Conservation (phyloP, 1,139 yeast species). For the Pichia terricola region DNA sequence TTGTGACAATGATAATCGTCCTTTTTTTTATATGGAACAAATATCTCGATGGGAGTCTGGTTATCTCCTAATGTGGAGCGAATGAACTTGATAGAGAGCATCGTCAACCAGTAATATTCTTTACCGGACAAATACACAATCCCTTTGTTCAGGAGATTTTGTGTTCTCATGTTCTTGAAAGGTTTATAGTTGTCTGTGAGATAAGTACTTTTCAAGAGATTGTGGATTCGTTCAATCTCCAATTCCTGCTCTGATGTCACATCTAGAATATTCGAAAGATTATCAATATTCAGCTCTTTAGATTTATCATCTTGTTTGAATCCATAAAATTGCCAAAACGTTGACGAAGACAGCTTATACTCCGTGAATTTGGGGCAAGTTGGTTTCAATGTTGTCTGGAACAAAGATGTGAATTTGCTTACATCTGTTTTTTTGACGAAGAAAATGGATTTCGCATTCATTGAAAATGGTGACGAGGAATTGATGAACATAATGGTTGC, state of each 20-base stretch:
- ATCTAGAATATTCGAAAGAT: slow-evolving; percentile 15
- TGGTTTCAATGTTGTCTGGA: slow-evolving; percentile 13
- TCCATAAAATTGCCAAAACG: slow-evolving; percentile 24
- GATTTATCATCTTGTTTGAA: slow-evolving; percentile 17
- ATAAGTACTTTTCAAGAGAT: slow-evolving; percentile 10
- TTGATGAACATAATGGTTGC: too few relatives aligned
- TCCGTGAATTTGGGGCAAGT: slow-evolving; percentile 17
- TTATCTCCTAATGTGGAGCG: slow-evolving; percentile 18
- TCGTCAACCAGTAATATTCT: slow-evolving; percentile 22
- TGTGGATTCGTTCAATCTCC: slow-evolving; percentile 17
- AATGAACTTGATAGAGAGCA: slow-evolving; percentile 22
- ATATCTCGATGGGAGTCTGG: slow-evolving; percentile 21
- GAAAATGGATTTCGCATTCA: background rate
- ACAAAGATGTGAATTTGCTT: slow-evolving; percentile 13
- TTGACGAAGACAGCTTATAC: slow-evolving; percentile 13
- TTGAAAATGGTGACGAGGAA: too few relatives aligned
- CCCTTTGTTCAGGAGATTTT: slow-evolving; percentile 12
- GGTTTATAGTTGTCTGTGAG: slow-evolving; percentile 10
- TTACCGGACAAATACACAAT: slow-evolving; percentile 24
- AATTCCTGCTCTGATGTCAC: slow-evolving; percentile 16
- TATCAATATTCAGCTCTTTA: slow-evolving; percentile 10
- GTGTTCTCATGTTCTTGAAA: slow-evolving; percentile 7
- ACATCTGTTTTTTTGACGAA: slow-evolving; percentile 3
- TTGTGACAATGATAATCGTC: slow-evolving; percentile 19
- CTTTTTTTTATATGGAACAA: slow-evolving; percentile 18